Evolutionary conservation across 345 rosid genomes (phyloP).

Genomic region (Populus davidiana): DNA sequence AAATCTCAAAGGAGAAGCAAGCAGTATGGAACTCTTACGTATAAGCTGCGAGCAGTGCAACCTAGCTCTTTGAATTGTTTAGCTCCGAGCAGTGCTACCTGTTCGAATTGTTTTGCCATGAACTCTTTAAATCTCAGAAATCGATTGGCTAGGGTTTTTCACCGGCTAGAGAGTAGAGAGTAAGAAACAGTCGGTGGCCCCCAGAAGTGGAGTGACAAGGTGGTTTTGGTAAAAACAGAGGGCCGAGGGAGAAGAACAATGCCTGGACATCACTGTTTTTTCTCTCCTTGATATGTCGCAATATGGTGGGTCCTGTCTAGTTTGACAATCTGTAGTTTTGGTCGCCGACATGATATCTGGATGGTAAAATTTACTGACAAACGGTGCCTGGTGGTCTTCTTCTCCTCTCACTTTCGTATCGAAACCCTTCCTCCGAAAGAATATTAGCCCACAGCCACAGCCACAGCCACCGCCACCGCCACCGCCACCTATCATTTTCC

Average conservation of each 20-base stretch:
- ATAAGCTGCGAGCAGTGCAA: not conserved
- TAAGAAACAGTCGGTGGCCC: conserved; percentile 6
- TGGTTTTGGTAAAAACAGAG: not conserved
- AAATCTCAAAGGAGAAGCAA: not conserved
- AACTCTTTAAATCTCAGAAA: not conserved
- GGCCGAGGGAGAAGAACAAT: not conserved
- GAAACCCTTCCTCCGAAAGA: not conserved
- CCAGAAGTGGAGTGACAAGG: not conserved
- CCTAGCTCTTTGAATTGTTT: not conserved
- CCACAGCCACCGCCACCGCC: not conserved
- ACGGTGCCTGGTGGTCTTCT: not conserved
- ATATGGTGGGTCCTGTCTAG: conserved; percentile 10
- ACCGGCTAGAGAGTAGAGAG: not conserved
- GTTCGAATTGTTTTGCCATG: not conserved
- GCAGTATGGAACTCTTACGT: not conserved
- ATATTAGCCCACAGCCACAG: not conserved
- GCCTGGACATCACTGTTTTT: not conserved
- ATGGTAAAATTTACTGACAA: conserved; percentile 18
- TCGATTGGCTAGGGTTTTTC: not conserved
- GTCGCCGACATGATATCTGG: conserved; percentile 32
- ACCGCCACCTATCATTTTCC: not conserved
- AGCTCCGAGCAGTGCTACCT: not conserved
- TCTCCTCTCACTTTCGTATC: not conserved
- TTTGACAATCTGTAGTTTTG: conserved; percentile 19
- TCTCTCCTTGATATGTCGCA: not conserved